These are phyloP conservation scores for Aspergillus brunneoviolaceus DNA, from an alignment of 2,329 filamentous ascomycete species.

Conservation along the genomic window DNA sequence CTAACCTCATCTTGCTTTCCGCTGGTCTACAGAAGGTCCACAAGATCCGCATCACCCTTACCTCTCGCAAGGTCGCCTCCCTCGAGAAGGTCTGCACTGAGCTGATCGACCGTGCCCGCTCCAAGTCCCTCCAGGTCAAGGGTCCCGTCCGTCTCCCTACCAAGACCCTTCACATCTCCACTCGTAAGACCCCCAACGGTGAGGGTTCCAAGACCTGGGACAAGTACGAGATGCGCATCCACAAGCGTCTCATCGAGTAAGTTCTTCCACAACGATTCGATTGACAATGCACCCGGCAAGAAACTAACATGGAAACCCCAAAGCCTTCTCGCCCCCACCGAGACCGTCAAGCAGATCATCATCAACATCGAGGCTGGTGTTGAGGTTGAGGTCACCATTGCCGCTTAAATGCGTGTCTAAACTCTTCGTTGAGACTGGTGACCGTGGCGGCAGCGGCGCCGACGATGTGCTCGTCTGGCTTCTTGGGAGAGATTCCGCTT, in stretches of 20 bases:
- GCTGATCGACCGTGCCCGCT: constrained; percentile 97
- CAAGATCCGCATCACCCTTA: constrained; percentile 98
- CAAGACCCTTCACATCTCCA: constrained; percentile 95
- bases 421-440: constrained; percentile 10
- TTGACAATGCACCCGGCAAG: not conserved
- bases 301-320: constrained; percentile 15
- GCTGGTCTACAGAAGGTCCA: constrained; percentile 70
- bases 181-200: constrained; percentile 98
- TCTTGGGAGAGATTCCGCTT: constrained; percentile 18
- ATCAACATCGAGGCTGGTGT: constrained; percentile 56
- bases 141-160: constrained; percentile 96
- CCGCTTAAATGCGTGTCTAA: constrained; percentile 43
- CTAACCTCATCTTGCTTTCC: constrained; percentile 19
- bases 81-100: constrained; percentile 98
- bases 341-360: constrained; percentile 61
- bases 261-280: constrained; percentile 36
- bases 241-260: constrained; percentile 95
- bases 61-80: constrained; percentile 87
- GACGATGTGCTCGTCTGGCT: constrained; percentile 19
- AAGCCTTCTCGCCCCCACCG: constrained; percentile 91
- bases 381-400: constrained; percentile 55
- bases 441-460: constrained; percentile 16
- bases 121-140: constrained; percentile 98
- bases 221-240: constrained; percentile 97
- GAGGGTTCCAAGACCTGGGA: constrained; percentile 99